phyloP scores from a whole-genome alignment of 1,284 basidiomycete genomes.

The Austroboletus novae-zelandiae region DNA sequence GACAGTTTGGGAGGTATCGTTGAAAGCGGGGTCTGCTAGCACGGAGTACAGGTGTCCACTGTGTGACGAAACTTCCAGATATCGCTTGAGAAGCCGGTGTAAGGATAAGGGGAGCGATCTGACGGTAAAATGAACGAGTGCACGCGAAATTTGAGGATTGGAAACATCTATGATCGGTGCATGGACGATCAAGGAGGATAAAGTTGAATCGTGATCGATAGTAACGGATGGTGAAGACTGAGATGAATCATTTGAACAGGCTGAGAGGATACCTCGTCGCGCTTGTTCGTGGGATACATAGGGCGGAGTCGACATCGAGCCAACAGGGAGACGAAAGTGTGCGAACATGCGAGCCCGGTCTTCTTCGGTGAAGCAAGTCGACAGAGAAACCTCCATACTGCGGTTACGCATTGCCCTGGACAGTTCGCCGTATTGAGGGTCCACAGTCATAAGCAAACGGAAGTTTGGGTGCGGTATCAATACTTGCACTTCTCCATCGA shows the following conservation, averaged over 20 bases:
- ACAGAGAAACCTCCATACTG: conserved; percentile 81
- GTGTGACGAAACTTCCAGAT: conserved; percentile 21
- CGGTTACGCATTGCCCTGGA: conserved; percentile 99
- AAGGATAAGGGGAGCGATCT: conserved; percentile 38
- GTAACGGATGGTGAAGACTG: conserved; percentile 29
- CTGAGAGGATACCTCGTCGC: conserved; percentile 26
- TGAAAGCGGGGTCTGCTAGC: conserved; percentile 18
- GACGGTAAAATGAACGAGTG: conserved; percentile 42
- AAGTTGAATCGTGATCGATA: conserved; percentile 48
- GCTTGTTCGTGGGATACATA: conserved; percentile 25
- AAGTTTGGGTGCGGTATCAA: conserved; percentile 87
- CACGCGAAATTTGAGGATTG: conserved; percentile 16
- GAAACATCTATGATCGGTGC: conserved; percentile 30
- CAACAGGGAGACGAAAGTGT: conserved; percentile 47
- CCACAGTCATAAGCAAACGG: conserved; percentile 92
- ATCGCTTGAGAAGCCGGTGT: conserved; percentile 37
- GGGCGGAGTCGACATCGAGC: conserved; percentile 10
- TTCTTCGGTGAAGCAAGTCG: conserved; percentile 37
- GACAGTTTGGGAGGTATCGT: conserved; percentile 12
- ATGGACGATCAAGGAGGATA: conserved; percentile 42
- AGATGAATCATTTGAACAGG: neutral
- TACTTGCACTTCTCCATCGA: conserved; percentile 73
- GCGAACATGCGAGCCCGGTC: conserved; percentile 49
- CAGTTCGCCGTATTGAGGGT: conserved; percentile 89
- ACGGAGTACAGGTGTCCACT: conserved; percentile 18